Evolutionary conservation across 1,284 basidiomycete genomes (phyloP).

Genomic region (Erythrobasidium hasegawianum): DNA sequence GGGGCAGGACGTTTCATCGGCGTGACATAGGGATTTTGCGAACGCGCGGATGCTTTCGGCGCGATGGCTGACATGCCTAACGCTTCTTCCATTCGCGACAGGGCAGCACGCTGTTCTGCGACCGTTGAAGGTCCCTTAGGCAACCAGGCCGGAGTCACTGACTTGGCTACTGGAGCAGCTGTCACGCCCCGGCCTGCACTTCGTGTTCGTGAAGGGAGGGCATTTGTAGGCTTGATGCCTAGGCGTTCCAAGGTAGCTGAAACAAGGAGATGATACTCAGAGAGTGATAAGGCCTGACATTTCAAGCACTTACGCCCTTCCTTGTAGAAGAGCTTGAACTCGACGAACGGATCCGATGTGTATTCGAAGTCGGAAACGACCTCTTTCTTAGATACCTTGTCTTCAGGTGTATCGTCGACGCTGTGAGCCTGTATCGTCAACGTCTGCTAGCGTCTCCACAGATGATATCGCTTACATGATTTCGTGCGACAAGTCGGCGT

Average conservation of each 20-base stretch:
- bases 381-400: background rate
- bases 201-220: background rate
- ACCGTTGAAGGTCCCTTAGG: background rate
- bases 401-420: background rate
- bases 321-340: slow-evolving; percentile 27
- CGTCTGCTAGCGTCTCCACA: too few species aligned
- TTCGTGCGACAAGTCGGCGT: slow-evolving; percentile 14
- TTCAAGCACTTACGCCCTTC: slow-evolving; percentile 2
- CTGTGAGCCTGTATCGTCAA: too few species aligned
- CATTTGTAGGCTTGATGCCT: background rate
- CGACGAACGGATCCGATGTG: slow-evolving; percentile 10
- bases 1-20: too few species aligned
- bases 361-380: slow-evolving; percentile 10
- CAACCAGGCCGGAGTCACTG: background rate
- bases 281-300: too few species aligned
- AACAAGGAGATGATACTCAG: too few species aligned
- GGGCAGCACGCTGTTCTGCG: too few species aligned
- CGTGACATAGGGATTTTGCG: too few species aligned
- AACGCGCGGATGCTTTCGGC: too few species aligned
- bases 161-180: background rate
- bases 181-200: background rate
- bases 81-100: too few species aligned
- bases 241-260: background rate
- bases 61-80: too few species aligned
- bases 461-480: slow-evolving; percentile 7